Percentiles rank a stretch among this genome's conserved stretches.
phyloP scores from a whole-genome alignment of 1,284 basidiomycete species.

The Gymnopus androsaceus region DNA sequence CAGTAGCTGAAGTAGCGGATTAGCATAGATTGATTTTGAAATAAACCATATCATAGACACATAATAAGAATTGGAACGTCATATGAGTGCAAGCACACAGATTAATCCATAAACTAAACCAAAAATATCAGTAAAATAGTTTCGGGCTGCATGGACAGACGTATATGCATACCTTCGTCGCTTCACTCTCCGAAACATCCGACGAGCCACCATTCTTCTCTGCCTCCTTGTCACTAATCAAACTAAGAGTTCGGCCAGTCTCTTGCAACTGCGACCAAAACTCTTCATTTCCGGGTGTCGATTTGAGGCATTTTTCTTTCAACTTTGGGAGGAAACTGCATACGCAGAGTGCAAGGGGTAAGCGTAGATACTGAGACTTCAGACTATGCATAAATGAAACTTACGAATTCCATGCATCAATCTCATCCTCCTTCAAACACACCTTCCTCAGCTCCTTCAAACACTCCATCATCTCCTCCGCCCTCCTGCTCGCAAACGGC shows the following conservation, averaged over 20 bases:
- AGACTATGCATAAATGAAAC: conserved; percentile 27
- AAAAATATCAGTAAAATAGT: no score
- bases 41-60: no score
- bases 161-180: conserved; percentile 42
- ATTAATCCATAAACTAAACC: no score
- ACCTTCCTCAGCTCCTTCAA: conserved; percentile 66
- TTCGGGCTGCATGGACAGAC: no score
- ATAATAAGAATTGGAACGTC: no score
- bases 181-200: conserved; percentile 49
- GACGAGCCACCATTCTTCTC: conserved; percentile 56
- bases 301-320: conserved; percentile 51
- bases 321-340: conserved; percentile 60
- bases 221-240: conserved; percentile 68
- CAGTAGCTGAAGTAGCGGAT: no score
- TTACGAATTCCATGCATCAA: conserved; percentile 76
- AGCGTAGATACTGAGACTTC: neutral
- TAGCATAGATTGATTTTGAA: no score
- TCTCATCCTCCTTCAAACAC: conserved; percentile 75
- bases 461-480: conserved; percentile 72
- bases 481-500: conserved; percentile 69
- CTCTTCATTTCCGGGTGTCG: conserved; percentile 55
- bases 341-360: neutral
- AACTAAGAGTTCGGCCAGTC: conserved; percentile 52
- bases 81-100: no score
- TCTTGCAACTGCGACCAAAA: conserved; percentile 66